phyloP scores from a whole-genome alignment of 2,329 filamentous ascomycete species.

The Claviceps cyperi region DNA sequence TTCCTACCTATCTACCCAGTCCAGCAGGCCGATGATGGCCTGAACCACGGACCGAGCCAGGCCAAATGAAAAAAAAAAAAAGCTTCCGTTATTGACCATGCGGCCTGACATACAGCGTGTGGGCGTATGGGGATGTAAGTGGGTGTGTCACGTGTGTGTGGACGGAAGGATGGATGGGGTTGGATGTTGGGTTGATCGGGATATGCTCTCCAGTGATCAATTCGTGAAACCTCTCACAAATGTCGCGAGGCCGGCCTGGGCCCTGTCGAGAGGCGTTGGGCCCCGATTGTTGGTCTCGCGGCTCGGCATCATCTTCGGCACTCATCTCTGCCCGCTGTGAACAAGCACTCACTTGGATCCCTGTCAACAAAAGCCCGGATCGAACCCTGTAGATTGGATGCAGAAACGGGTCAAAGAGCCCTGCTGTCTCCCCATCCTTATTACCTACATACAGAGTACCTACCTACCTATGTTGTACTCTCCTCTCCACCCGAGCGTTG shows the following conservation, averaged over 20 bases:
- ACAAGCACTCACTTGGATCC: background rate
- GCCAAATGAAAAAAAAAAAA: background rate
- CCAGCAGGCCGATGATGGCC: background rate
- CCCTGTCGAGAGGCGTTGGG: background rate
- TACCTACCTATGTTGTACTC: no score
- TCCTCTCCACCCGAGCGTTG: background rate
- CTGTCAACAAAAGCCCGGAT: background rate
- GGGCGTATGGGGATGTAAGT: no score
- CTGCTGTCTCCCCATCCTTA: background rate
- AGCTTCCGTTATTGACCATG: background rate
- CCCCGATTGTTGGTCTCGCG: background rate
- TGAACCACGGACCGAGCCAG: background rate
- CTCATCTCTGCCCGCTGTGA: background rate
- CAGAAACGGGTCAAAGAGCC: background rate
- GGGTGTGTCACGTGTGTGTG: no score
- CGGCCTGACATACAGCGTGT: background rate
- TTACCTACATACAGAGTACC: no score
- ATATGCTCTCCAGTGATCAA: background rate
- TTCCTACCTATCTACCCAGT: background rate
- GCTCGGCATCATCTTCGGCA: background rate
- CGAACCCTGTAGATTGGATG: background rate
- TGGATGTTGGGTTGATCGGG: background rate
- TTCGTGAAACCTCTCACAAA: background rate
- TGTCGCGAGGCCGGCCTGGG: background rate
- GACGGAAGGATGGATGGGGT: no score